Base-by-base conservation (phyloP, 139 green algal genomes). In the Penium margaritaceum region DNA sequence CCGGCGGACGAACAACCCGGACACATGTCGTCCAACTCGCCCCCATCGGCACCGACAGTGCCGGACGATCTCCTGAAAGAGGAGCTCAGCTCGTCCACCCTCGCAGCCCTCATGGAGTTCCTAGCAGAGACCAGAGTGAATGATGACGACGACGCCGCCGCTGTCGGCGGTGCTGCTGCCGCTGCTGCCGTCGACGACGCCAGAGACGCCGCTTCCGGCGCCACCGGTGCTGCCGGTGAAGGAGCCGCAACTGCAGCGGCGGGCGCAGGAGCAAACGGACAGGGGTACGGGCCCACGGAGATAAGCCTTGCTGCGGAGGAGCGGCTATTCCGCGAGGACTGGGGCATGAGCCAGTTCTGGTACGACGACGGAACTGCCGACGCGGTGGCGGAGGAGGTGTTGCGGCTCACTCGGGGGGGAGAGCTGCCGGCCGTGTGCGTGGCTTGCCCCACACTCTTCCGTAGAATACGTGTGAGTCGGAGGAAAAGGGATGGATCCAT, bases 271-370 rank as follows among this genome's bases (percentile, higher is more conserved):
- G 55, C n/a, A n/a, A n/a, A n/a, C n/a, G n/a, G n/a, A n/a, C n/a
- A 35, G 4, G 46, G 24, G 35, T 5, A 53, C 5, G 39, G 27
- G 36, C 3, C 6, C n/a, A 37, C 27, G 6, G 67, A 15, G 29
- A 19, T 2, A 62, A 15, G 30, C 21, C 15, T n/a, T 24, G 32
- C 39, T 24, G 57, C 9, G 12, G 75, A 81, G 62, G 44, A 58
- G 3, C 72, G 79, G 17, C 78, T 67, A 6, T 86, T 86, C 70
- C 39, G 70, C 32, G 82, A 87, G 43, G 67, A 87, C 64, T 87
- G 81, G 81, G 39, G 54, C 21, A 39, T 86, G 70, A 78, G 51
- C 60, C 82, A 87, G 82, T 87, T 87, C 36, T 87, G 83, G 83
- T 87, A 87, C 77, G 79, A 77, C 29, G 62, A 75, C 0, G 66